Evolutionary conservation across 345 rosid genomes (phyloP).

Genomic region (Citrus inodora): DNA sequence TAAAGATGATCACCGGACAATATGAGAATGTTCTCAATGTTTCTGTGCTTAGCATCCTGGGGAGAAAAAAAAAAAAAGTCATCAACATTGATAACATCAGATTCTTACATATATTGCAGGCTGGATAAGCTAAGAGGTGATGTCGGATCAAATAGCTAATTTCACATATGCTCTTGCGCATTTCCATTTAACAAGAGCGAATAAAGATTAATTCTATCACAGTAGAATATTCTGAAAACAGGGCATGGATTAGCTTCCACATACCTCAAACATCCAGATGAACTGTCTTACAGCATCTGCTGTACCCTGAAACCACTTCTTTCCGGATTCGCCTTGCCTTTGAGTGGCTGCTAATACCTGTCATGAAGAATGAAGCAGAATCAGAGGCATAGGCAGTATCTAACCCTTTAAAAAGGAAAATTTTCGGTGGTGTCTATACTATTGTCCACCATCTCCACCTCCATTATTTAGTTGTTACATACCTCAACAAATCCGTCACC

Average conservation of each 20-base stretch:
- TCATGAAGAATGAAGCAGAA: not conserved
- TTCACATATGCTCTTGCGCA: too few relatives aligned
- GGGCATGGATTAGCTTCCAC: conserved; percentile 10
- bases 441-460: not conserved
- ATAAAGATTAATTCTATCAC: not conserved
- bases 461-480: not conserved
- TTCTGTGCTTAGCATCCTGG: conserved; percentile 70
- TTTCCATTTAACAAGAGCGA: not conserved
- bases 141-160: not conserved
- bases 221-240: not conserved
- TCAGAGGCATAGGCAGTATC: conserved; percentile 12
- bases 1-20: conserved; percentile 91
- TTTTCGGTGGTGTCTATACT: not conserved
- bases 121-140: not conserved
- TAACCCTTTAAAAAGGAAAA: not conserved
- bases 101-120: not conserved
- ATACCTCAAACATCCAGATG: conserved; percentile 75
- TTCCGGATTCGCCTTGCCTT: conserved; percentile 80
- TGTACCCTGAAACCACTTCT: conserved; percentile 86
- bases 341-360: conserved; percentile 90
- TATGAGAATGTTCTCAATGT: conserved; percentile 68
- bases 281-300: conserved; percentile 93
- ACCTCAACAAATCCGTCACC: conserved; percentile 96
- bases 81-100: conserved; percentile 14
- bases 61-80: too few relatives aligned